Base-by-base conservation (phyloP, 2,329 filamentous ascomycete species). In the Claviceps purpurea region DNA sequence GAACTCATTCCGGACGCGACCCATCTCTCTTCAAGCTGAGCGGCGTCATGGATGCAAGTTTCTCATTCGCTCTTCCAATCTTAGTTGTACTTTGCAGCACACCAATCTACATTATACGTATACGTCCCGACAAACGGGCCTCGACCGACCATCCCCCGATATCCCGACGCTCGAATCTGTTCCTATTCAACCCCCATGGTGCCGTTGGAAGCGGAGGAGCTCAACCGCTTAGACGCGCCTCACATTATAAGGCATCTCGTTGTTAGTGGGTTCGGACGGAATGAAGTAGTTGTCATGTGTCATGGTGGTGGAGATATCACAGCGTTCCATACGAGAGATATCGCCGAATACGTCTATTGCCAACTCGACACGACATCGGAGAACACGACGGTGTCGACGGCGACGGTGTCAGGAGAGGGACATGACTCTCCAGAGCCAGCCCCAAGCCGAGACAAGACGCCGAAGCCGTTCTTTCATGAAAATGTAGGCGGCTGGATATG, bases 401-500 rank as follows among this genome's bases (percentile, higher is more conserved):
- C 39, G 16, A 41, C 22, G 5, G 48, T 50, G 24, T 44, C 56
- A 56, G 24, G 42, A 59, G 22, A 51, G 22, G 13, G 30, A 18
- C 40, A 14, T 5, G 20, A 26, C 5, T 47, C 47, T 30, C 16
- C 20, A 6, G 26, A 37, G 18, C 24, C 48, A 24, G 18, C 30
- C 11, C 63, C 5, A 16, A 24, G 44, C 46, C 4, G 11, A 18
- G 22, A 13, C 16, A 51, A 49, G 34, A n/a, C 40, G n/a, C 58
- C 70, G 54, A 60, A 58, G 51, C 70, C 71, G 0, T 87, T 95
- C 61, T 87, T 95, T 53, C 79, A 81, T 53, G 78, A 85, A 40
- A 89, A 86, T 62, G 89, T 95, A 2, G 79, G 79, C 1, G 70
- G 69, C 26, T 91, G 87, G 54, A 90, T 90, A 2, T 97, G 93